Percentiles rank a stretch among this genome's conserved stretches.
Evolutionary conservation across 305 asterid species (phyloP).

Genomic region (Withania somnifera): DNA sequence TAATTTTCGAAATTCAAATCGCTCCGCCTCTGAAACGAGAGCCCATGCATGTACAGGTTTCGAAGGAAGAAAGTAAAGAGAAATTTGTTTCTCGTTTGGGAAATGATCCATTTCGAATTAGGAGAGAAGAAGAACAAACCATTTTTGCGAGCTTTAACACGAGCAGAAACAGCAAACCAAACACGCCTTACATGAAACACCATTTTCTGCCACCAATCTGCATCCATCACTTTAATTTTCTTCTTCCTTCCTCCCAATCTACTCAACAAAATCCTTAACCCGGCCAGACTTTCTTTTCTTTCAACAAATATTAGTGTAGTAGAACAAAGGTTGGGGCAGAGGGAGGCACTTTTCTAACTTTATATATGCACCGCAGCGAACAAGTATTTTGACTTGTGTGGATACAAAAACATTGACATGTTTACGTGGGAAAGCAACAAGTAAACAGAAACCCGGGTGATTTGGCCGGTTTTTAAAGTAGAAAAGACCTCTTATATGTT

Average conservation of each 20-base stretch:
- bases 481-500: not conserved
- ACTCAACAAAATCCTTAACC: conserved; percentile 40
- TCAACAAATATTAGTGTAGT: not conserved
- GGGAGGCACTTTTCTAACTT: not conserved
- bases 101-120: not conserved
- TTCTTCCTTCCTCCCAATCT: conserved; percentile 59
- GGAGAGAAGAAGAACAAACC: conserved; percentile 25
- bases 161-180: conserved; percentile 69
- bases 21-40: not conserved
- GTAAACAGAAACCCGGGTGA: not conserved
- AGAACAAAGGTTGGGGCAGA: too few relatives aligned
- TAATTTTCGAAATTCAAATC: too few relatives aligned
- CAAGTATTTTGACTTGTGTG: conserved; percentile 8
- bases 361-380: not conserved
- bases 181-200: conserved; percentile 75
- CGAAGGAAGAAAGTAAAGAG: not conserved
- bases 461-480: conserved; percentile 21
- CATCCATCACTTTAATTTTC: conserved; percentile 63
- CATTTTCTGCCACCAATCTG: conserved; percentile 72
- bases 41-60: not conserved
- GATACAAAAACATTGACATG: conserved; percentile 4
- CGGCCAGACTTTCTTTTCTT: conserved; percentile 41
- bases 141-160: conserved; percentile 60
- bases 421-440: not conserved
- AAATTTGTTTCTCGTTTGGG: not conserved